Base-by-base conservation (phyloP, 78 protist species). In the Capsaspora owczarzaki region DNA sequence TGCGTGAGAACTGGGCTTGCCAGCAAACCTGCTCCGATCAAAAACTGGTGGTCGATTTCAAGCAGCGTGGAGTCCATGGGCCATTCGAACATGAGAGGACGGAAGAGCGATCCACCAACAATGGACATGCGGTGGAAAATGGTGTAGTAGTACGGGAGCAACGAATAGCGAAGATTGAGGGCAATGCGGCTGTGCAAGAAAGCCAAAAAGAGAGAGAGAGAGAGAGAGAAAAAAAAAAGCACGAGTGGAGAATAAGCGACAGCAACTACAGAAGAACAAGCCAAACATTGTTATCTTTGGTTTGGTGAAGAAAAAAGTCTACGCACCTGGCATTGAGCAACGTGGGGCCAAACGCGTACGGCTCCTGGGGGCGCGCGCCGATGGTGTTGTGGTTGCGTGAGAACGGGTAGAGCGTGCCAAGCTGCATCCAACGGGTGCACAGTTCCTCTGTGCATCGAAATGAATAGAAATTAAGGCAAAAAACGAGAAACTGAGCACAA, bases 401-500 rank as follows among this genome's bases (percentile, higher is more conserved):
- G 89, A 93, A 93, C 61, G 96, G 93, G 60, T 90, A 87, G 83
- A 93, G 86, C 31, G 83, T 66, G 27, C 96, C 96, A 19, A 93
- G 25, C 61, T 85, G 86, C 61, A 86, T 80, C 96, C 96, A 93
- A 6, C 96, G 85, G 27, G 83, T 79, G 60, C 92, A 93, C 23
- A 93, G 79, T 74, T 88, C 92, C 25, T 76, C 87, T 12, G 78
- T 89, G 41, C 93, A 74, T 20, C 61, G 61, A 16, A 27, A 27
- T 5, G 43, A 12, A 27, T 16, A 46, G n/a, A 44, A 27, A 14
- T 37, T 16, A 33, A 70, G 33, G 0, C 0, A 41, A 70, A 70
- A 8, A 70, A n/a, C n/a, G n/a, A n/a, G n/a, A n/a, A n/a, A n/a
- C n/a, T n/a, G n/a, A n/a, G n/a, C n/a, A n/a, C n/a, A n/a, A n/a